Evolutionary conservation across 2,329 filamentous ascomycete genomes (phyloP).

Genomic region (Chalaropsis thielavioides): DNA sequence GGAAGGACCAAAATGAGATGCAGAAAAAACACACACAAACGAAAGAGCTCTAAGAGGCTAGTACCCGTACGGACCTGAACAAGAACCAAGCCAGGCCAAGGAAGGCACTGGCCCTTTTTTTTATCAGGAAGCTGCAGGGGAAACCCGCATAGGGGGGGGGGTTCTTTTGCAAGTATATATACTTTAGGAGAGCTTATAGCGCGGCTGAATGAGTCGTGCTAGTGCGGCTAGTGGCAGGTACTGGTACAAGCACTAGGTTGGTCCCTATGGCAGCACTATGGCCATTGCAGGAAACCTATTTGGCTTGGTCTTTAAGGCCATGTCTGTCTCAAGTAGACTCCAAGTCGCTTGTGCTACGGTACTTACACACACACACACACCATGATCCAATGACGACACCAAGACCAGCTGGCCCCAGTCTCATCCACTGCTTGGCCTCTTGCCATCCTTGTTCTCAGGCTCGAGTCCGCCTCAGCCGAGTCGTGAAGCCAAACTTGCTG

Average conservation of each 20-base stretch:
- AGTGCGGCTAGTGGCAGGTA: not conserved
- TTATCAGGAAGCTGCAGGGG: not conserved
- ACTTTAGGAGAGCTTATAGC: not conserved
- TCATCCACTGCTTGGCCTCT: not conserved
- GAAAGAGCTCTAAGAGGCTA: not conserved
- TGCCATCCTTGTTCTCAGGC: not conserved
- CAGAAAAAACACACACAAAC: not conserved
- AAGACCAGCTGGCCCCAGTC: too few species aligned
- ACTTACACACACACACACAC: too few species aligned
- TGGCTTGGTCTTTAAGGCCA: not conserved
- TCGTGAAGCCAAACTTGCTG: not conserved
- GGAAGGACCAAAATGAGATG: not conserved
- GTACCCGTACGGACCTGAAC: not conserved
- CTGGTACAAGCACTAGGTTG: not conserved
- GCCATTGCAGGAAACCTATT: not conserved
- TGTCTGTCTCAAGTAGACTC: not conserved
- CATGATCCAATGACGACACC: not conserved
- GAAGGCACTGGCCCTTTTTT: not conserved
- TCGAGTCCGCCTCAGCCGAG: not conserved
- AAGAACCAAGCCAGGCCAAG: not conserved
- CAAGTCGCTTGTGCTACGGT: not conserved
- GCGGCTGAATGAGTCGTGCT: not conserved
- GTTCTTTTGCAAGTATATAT: not conserved
- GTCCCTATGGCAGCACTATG: not conserved
- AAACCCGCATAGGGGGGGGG: not conserved